phyloP scores from a whole-genome alignment of 163 green algal genomes.

The Coccomyxa subellipsoidea region DNA sequence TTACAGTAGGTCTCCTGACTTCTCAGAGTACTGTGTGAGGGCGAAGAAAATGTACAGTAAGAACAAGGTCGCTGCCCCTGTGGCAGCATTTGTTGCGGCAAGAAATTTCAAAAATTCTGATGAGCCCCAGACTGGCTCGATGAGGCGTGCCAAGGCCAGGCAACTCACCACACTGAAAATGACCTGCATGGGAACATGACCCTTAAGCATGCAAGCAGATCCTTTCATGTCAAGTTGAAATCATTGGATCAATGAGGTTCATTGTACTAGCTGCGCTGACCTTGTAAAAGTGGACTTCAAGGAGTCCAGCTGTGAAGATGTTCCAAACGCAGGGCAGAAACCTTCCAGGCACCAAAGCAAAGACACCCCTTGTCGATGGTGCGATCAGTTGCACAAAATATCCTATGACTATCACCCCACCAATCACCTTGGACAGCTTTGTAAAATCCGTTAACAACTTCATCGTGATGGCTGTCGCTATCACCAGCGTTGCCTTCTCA shows the following conservation, averaged over 20 bases:
- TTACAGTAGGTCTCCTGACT: slow-evolving; percentile 45
- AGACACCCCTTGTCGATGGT: slow-evolving; percentile 38
- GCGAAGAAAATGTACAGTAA: slow-evolving; percentile 61
- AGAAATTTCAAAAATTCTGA: slow-evolving; percentile 72
- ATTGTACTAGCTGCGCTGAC: too few relatives aligned
- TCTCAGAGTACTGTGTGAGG: slow-evolving; percentile 21
- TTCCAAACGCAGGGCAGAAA: slow-evolving; percentile 73
- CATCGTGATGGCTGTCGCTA: neutral
- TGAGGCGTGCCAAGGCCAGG: slow-evolving; percentile 55
- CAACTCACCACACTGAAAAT: slow-evolving; percentile 40
- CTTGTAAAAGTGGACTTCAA: slow-evolving; percentile 54
- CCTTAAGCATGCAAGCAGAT: too few relatives aligned
- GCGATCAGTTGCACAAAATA: slow-evolving; percentile 45
- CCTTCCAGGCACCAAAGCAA: slow-evolving; percentile 61
- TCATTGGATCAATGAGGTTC: too few relatives aligned
- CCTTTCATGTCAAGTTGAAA: too few relatives aligned
- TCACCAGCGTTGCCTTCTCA: neutral
- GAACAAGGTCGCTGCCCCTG: slow-evolving; percentile 43
- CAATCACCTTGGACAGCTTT: slow-evolving; percentile 22
- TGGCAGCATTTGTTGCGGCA: slow-evolving; percentile 44
- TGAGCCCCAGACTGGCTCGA: slow-evolving; percentile 71
- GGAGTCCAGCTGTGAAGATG: slow-evolving; percentile 58
- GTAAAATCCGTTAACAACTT: slow-evolving; percentile 20
- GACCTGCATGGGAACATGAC: slow-evolving; percentile 23
- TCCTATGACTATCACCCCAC: slow-evolving; percentile 31